phyloP scores from a whole-genome alignment of 805 yeast species.

The Cyberlindnera lachancei region DNA sequence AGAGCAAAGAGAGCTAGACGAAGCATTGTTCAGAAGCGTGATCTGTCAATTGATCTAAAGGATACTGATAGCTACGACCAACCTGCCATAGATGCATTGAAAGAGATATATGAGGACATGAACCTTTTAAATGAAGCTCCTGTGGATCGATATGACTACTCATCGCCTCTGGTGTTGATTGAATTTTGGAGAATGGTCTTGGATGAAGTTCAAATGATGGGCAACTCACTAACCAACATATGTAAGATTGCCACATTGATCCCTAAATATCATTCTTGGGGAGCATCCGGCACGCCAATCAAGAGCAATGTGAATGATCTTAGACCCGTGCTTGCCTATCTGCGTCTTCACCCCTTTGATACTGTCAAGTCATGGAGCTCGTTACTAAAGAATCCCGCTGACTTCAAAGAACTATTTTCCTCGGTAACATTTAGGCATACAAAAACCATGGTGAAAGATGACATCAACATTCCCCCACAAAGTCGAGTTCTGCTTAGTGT shows the following conservation, averaged over 20 bases:
- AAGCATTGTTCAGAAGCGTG: slow-evolving; percentile 1
- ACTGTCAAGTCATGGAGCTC: slow-evolving; percentile 8
- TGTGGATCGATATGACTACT: slow-evolving; percentile 37
- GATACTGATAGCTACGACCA: background rate
- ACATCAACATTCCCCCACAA: slow-evolving; percentile 76
- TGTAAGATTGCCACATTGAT: slow-evolving; percentile 74
- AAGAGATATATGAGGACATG: slow-evolving; percentile 9
- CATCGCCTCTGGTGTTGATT: slow-evolving; percentile 73
- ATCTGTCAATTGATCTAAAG: background rate
- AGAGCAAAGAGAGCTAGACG: slow-evolving; percentile 22
- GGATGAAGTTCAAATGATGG: slow-evolving; percentile 94
- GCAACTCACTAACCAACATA: slow-evolving; percentile 62
- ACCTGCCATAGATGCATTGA: slow-evolving; percentile 4
- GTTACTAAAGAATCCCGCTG: slow-evolving; percentile 16
- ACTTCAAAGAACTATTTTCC: slow-evolving; percentile 46
- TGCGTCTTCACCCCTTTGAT: slow-evolving; percentile 61
- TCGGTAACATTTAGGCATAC: slow-evolving; percentile 68
- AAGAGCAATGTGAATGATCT: slow-evolving; percentile 60
- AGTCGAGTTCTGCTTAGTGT: slow-evolving; percentile 58
- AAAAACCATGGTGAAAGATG: slow-evolving; percentile 71
- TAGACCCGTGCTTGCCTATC: slow-evolving; percentile 60
- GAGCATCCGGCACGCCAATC: slow-evolving; percentile 93
- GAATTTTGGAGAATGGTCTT: slow-evolving; percentile 87
- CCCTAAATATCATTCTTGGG: slow-evolving; percentile 91
- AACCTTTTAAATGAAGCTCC: slow-evolving; percentile 4